Evolutionary conservation across 2,329 filamentous ascomycete species (phyloP).

Genomic region (Pseudogymnoascus destructans): DNA sequence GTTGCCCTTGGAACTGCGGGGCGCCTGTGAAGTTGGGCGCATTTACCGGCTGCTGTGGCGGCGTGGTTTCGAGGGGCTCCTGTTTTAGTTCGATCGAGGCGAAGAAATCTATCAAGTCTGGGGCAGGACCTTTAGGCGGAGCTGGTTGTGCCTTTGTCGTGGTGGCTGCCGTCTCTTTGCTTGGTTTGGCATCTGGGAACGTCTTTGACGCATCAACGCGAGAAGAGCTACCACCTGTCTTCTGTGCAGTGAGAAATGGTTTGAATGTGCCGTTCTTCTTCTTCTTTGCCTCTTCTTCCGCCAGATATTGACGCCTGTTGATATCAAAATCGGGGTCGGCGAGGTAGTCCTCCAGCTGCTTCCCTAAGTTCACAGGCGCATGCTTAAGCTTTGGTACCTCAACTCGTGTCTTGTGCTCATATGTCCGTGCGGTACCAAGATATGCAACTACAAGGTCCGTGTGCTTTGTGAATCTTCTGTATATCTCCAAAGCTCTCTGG

Average conservation of each 20-base stretch:
- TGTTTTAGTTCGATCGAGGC: constrained; percentile 86
- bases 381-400: constrained; percentile 97
- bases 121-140: constrained; percentile 48
- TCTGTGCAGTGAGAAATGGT: constrained; percentile 30
- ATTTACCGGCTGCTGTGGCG: constrained; percentile 27
- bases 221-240: constrained; percentile 23
- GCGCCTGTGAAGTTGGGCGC: constrained; percentile 22
- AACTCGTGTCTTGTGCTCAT: constrained; percentile 81
- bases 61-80: constrained; percentile 47
- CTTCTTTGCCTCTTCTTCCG: constrained; percentile 65
- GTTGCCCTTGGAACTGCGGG: constrained; percentile 22
- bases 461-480: constrained; percentile 81
- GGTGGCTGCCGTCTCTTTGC: constrained; percentile 17
- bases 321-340: constrained; percentile 91
- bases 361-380: constrained; percentile 80
- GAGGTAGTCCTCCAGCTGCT: constrained; percentile 85
- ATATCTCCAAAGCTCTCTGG: constrained; percentile 80
- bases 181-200: constrained; percentile 23
- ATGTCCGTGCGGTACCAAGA: constrained; percentile 72
- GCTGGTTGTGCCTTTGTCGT: constrained; percentile 30
- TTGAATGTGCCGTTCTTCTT: constrained; percentile 29
- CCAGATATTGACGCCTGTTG: constrained; percentile 81
- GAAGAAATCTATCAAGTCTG: constrained; percentile 88
- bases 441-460: constrained; percentile 90
- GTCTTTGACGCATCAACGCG: constrained; percentile 14